These are phyloP conservation scores for Fusarium dimerum DNA, from an alignment of 2,329 filamentous ascomycete species.

Conservation along the genomic window DNA sequence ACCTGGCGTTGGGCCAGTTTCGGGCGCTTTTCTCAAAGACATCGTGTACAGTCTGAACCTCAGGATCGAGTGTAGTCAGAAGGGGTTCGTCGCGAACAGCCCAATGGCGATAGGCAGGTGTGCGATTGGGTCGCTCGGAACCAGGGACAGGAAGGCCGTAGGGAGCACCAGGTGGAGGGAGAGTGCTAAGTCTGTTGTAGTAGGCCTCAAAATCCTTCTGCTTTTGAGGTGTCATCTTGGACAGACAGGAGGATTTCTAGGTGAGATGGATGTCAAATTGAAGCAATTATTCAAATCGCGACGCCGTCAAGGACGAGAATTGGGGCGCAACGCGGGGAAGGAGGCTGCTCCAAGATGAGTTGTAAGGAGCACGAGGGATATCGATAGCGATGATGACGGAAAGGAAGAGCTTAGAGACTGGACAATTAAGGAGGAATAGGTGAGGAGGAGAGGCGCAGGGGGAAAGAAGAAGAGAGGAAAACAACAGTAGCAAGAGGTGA, in stretches of 20 bases:
- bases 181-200: conserved; percentile 55
- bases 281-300: background rate
- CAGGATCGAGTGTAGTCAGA: conserved; percentile 70
- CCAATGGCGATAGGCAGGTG: conserved; percentile 81
- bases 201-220: conserved; percentile 38
- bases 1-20: conserved; percentile 66
- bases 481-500: background rate
- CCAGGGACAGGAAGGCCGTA: conserved; percentile 79
- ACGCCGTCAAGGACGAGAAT: background rate
- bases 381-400: background rate
- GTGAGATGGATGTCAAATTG: conserved; percentile 6
- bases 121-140: conserved; percentile 71
- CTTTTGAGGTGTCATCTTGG: conserved; percentile 34
- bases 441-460: background rate
- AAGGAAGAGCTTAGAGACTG: background rate
- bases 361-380: background rate
- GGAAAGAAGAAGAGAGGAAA: conserved; percentile 1
- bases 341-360: background rate
- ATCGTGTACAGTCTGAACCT: conserved; percentile 73
- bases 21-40: conserved; percentile 71
- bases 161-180: conserved; percentile 73
- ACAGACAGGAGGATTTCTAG: conserved; percentile 2
- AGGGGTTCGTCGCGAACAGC: conserved; percentile 70
- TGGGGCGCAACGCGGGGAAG: too few relatives aligned
- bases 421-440: background rate